Base-by-base conservation (phyloP, 2,329 filamentous ascomycete species). In the Neopestalotiopsis sp. region DNA sequence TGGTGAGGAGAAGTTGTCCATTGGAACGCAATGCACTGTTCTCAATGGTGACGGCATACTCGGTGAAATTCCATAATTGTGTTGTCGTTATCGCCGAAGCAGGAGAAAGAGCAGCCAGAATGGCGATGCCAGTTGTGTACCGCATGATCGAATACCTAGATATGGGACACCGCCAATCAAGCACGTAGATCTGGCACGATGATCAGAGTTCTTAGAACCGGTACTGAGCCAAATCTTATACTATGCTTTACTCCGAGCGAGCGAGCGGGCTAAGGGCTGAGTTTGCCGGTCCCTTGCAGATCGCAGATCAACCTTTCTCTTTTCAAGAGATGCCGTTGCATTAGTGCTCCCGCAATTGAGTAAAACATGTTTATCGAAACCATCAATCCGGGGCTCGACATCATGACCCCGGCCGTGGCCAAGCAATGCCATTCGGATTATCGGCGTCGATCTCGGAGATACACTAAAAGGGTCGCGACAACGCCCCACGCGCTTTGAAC, bases 31-130 rank as follows among this genome's bases (percentile, higher is more conserved):
- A 30, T 2, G 52, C 52, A 38, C 64, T 66, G 64, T 66, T 66
- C 45, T 66, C 64, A 58, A 66, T 66, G 17, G 40, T 65, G 62
- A 65, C 40, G 62, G 24, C 40, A 17, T 30, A 60, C 34, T 65
- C 42, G 62, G 59, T 61, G 30, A 61, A 61, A 30, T 61, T 61
- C 59, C 59, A 61, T 14, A 61, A 9, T 20, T 61, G 59, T 20
- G 12, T 34, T 34, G 30, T 17, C n/a, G 32, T 61, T 14, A 32
- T 32, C 6, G 59, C 59, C 14, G 7, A 4, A 12, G 28, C n/a
- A 3, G 32, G 34, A 13, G 59, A 34, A 20, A 20, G 9, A 9
- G 59, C 34, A 34, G 59, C 59, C 59, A 38, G 13, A 38, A n/a
- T 24, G 6, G 12, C 59, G n/a, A 61, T 14, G 6, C 13, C 32